Conservation (phyloP, 345 rosid species). For the Boechera stricta region DNA sequence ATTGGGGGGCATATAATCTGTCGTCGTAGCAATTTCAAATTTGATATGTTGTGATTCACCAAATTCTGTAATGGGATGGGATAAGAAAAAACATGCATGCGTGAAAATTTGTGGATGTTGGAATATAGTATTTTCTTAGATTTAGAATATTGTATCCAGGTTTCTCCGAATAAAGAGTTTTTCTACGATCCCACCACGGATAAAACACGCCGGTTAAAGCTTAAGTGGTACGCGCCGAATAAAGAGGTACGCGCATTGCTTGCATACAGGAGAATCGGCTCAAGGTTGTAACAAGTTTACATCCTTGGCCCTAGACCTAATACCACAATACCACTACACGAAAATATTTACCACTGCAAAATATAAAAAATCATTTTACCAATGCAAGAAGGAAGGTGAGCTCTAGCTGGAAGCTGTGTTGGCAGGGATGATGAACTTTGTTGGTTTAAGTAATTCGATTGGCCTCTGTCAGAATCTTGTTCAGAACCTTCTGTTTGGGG, state of each 20-base stretch:
- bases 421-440: slow-evolving; percentile 67
- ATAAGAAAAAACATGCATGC: slow-evolving; percentile 24
- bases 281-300: no score
- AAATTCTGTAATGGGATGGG: slow-evolving; percentile 54
- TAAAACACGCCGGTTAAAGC: no score
- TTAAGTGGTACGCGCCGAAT: no score
- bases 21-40: slow-evolving; percentile 68
- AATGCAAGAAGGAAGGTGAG: slow-evolving; percentile 91
- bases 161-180: no score
- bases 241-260: no score
- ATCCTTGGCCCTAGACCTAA: no score
- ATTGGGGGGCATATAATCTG: slow-evolving; percentile 69
- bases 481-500: slow-evolving; percentile 56
- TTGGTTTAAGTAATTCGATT: slow-evolving; percentile 57
- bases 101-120: not conserved
- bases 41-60: slow-evolving; percentile 74
- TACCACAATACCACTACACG: not conserved
- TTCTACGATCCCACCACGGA: no score
- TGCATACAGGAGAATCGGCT: no score
- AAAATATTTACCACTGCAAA: no score
- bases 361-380: slow-evolving; percentile 35
- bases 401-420: slow-evolving; percentile 83
- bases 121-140: no score
- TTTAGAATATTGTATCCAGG: no score
- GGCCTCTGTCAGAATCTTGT: slow-evolving; percentile 58